These are phyloP conservation scores for Brettanomyces anomalus DNA, from an alignment of 805 yeast genomes.

Conservation along the genomic window DNA sequence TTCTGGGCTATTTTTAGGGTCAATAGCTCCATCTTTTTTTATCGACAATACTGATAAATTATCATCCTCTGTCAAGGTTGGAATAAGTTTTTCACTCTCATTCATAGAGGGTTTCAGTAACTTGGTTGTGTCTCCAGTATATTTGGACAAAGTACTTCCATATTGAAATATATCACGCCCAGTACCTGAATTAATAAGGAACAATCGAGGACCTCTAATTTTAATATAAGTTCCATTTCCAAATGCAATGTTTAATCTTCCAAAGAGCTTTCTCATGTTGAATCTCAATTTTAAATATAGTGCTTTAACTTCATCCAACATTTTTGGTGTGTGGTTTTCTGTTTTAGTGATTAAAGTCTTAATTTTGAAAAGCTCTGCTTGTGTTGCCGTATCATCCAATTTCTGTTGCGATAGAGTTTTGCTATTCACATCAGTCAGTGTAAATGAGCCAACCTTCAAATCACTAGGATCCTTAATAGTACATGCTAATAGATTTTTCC, in stretches of 20 bases:
- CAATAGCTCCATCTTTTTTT: slow-evolving; percentile 29
- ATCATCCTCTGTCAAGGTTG: slow-evolving; percentile 28
- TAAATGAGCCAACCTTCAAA: slow-evolving; percentile 20
- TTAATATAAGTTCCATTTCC: slow-evolving; percentile 38
- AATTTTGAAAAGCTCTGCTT: not conserved
- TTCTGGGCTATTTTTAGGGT: slow-evolving; percentile 35
- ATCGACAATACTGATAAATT: slow-evolving; percentile 40
- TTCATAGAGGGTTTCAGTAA: slow-evolving; percentile 17
- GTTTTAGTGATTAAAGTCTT: not conserved
- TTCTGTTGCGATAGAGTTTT: not conserved
- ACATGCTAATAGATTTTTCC: slow-evolving; percentile 37
- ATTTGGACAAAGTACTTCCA: not conserved
- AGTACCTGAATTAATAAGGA: slow-evolving; percentile 38
- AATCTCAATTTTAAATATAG: slow-evolving; percentile 2
- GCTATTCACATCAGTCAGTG: slow-evolving; percentile 10
- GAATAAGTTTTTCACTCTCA: slow-evolving; percentile 13
- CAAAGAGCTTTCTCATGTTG: not conserved
- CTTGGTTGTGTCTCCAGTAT: slow-evolving; percentile 5
- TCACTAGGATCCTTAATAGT: slow-evolving; percentile 42
- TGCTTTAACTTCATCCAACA: not conserved
- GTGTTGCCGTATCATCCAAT: not conserved
- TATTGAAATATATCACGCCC: slow-evolving; percentile 18
- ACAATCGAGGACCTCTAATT: slow-evolving; percentile 45
- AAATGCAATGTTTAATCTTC: slow-evolving; percentile 12
- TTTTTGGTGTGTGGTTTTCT: not conserved